Percentiles rank a stretch among this genome's conserved stretches.
Conservation (phyloP, 768 basidiomycete species). For the Clitopilus hobsonii region DNA sequence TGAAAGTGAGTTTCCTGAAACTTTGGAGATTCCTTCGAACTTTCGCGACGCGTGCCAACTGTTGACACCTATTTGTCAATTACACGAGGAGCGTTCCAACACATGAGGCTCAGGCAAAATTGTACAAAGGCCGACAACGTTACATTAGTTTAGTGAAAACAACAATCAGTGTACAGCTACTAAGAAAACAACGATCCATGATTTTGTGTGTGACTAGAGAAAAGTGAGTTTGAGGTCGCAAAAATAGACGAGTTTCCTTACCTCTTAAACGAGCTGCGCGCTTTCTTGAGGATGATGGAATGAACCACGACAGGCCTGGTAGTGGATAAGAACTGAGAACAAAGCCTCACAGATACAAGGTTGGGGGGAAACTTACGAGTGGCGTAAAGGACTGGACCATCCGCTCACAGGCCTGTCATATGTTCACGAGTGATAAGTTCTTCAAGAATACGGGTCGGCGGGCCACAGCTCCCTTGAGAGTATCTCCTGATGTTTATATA, state of each 20-base stretch:
- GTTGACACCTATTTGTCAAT: background rate
- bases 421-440: conserved; percentile 3
- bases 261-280: conserved; percentile 32
- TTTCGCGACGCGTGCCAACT: background rate
- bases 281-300: conserved; percentile 33
- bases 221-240: background rate
- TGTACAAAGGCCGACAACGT: background rate
- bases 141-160: background rate
- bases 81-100: background rate
- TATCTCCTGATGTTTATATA: conserved; percentile 51
- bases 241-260: conserved; percentile 7
- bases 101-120: too few relatives aligned
- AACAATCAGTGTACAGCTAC: background rate
- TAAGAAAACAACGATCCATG: too few relatives aligned
- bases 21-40: background rate
- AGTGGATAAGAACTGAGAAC: conserved; percentile 2
- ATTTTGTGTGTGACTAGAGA: background rate
- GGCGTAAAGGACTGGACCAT: conserved; percentile 3
- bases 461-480: too few relatives aligned
- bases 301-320: conserved; percentile 2
- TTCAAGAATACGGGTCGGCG: conserved; percentile 12
- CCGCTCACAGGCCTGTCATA: background rate
- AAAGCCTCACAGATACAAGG: conserved; percentile 4
- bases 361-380: conserved; percentile 3
- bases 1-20: background rate